Evolutionary conservation across 2,329 filamentous ascomycete genomes (phyloP).

Genomic region (Verticillium dahliae): DNA sequence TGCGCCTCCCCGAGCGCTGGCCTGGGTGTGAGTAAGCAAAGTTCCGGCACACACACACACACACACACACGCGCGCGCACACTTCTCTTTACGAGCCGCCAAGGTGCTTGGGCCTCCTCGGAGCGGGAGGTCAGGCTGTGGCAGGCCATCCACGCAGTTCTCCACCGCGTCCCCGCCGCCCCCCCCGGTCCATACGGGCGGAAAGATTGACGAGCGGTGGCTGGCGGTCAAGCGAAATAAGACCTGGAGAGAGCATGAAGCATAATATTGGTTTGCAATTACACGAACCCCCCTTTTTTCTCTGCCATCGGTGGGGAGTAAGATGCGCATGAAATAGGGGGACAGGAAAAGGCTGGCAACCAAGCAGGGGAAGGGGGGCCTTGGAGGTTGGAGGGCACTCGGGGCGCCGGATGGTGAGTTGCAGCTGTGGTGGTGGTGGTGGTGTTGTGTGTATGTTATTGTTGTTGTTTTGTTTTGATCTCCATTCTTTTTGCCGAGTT

Average conservation of each 20-base stretch:
- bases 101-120: not conserved
- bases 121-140: not conserved
- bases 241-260: not conserved
- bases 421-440: not conserved
- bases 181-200: not conserved
- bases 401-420: not conserved
- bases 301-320: not conserved
- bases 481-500: not conserved
- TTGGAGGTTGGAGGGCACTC: not conserved
- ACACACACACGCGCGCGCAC: too few species aligned
- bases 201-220: not conserved
- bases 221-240: not conserved
- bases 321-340: not conserved
- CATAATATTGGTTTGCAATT: not conserved
- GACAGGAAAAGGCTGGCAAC: not conserved
- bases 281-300: not conserved
- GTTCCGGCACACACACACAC: not conserved
- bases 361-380: not conserved
- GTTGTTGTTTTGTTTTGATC: conserved; percentile 1
- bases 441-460: not conserved
- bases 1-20: not conserved
- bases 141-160: not conserved
- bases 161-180: not conserved
- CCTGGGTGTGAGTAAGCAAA: not conserved
- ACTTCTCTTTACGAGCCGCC: not conserved